Base-by-base conservation (phyloP, 495 filamentous ascomycete genomes). In the Pseudevernia furfuracea region DNA sequence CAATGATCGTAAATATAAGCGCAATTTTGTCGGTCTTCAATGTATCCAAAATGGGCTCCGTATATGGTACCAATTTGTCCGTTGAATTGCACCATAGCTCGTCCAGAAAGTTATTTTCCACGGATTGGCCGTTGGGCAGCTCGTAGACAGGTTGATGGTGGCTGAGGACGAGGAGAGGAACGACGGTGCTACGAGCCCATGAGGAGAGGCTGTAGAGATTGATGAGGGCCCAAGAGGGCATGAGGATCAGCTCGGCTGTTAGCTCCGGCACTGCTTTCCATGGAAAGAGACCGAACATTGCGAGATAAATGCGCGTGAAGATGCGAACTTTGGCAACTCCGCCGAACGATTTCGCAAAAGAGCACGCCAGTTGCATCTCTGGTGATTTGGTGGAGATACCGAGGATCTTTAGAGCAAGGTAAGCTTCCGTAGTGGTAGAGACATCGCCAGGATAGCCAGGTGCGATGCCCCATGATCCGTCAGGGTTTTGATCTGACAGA, bases 391-490 rank as follows among this genome's bases (percentile, higher is more conserved):
- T 15, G 3, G 63, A 39, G 8, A 74, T 17, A 0, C 74, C 75
- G 2, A 81, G 68, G 15, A 80, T 71, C 66, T 76, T 76, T 25
- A 75, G 60, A 2, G 78, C 77, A 3, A 81, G 59, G 56, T 81
- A 80, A 1, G 74, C 73, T 53, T 80, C 78, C 9, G 69, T 68
- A 0, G 72, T 74, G 0, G 70, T 72, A 11, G 77, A 80, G 0
- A 77, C 63, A 59, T 78, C 74, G 11, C 79, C 74, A 1, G 72
- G 73, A 39, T 70, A 65, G 2, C 72, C 59, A 0, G 76, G 74
- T 1, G 76, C 77, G 19, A 76, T 58, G 3, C 70, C 65, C 78
- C 75, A 81, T 2, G 76, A 76, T 12, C 78, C 79, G 65, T 80
- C 76, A 10, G 23, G 19, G 30, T 72, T 70, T 28, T 76, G 75